phyloP scores from a whole-genome alignment of 2,329 filamentous ascomycete genomes.

The Pseudogymnoascus sp. region DNA sequence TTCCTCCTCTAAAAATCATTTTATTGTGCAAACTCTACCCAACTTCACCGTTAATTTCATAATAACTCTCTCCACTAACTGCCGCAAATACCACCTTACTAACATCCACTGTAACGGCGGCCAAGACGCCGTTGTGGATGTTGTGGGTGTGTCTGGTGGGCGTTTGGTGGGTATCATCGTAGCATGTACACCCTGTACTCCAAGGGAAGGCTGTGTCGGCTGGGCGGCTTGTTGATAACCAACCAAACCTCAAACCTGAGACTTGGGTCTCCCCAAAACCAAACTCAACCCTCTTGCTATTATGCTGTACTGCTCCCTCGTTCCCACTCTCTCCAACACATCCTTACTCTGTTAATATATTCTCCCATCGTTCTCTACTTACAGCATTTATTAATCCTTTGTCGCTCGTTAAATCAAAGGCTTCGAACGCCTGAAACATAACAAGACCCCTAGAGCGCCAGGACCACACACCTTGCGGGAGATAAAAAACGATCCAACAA shows the following conservation, averaged over 20 bases:
- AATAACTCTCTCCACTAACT: not conserved
- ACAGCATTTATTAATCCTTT: conserved; percentile 3
- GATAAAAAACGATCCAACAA: not conserved
- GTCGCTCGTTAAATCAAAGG: conserved; percentile 2
- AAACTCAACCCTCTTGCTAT: not conserved
- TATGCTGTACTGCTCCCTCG: not conserved
- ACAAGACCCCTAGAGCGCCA: conserved; percentile 2
- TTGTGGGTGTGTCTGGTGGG: not conserved
- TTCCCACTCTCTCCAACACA: not conserved
- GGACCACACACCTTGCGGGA: not conserved
- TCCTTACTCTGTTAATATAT: not conserved
- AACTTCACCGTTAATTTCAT: not conserved
- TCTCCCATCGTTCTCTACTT: not conserved
- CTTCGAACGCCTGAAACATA: not conserved
- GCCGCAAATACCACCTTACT: not conserved
- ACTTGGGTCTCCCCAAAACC: conserved; percentile 3
- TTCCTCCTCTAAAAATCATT: not conserved
- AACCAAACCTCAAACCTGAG: conserved; percentile 7
- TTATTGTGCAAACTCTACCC: not conserved
- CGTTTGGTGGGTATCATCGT: not conserved
- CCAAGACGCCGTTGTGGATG: conserved; percentile 1
- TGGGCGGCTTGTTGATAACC: not conserved
- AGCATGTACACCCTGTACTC: conserved; percentile 1
- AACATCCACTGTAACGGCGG: not conserved
- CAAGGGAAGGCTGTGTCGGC: not conserved